Conservation (phyloP, 2,329 filamentous ascomycete species). For the Xenosphaeropsis pyriputrescens region DNA sequence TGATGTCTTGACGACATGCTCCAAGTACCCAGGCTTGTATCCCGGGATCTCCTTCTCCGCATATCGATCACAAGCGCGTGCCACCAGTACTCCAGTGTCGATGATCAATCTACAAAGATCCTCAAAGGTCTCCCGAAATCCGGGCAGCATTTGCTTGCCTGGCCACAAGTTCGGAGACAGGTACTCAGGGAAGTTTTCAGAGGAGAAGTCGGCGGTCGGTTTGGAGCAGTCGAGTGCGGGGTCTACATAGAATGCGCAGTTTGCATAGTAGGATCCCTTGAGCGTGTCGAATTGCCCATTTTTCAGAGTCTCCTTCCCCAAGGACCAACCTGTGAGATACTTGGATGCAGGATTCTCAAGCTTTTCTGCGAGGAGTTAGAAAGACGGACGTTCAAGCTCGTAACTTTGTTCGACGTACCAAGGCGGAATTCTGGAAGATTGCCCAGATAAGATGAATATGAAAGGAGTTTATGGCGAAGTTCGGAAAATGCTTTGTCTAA, state of each 20-base stretch:
- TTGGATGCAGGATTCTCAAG: conserved; percentile 46
- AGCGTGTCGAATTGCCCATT: conserved; percentile 65
- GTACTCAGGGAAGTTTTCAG: conserved; percentile 68
- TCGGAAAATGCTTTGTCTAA: conserved; percentile 57
- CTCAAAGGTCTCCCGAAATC: conserved; percentile 61
- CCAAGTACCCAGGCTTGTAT: conserved; percentile 68
- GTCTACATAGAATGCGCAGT: conserved; percentile 65
- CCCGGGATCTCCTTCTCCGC: conserved; percentile 63
- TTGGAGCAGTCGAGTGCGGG: conserved; percentile 42
- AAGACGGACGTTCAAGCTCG: not conserved
- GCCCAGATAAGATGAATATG: conserved; percentile 79
- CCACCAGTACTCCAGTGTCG: conserved; percentile 77
- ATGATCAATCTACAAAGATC: conserved; percentile 74
- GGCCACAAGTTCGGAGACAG: conserved; percentile 89
- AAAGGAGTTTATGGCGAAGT: conserved; percentile 63
- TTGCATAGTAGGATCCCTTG: conserved; percentile 76
- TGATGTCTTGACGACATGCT: conserved; percentile 73
- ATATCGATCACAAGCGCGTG: conserved; percentile 77
- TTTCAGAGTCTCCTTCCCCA: conserved; percentile 68
- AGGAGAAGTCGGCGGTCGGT: conserved; percentile 41
- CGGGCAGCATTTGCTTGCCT: conserved; percentile 47
- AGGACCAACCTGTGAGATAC: conserved; percentile 63
- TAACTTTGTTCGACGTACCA: conserved; percentile 27
- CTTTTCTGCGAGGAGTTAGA: conserved; percentile 24
- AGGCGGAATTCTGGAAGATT: conserved; percentile 61